phyloP scores from a whole-genome alignment of 805 yeast genomes.

The Zygosaccharomyces siamensis region DNA sequence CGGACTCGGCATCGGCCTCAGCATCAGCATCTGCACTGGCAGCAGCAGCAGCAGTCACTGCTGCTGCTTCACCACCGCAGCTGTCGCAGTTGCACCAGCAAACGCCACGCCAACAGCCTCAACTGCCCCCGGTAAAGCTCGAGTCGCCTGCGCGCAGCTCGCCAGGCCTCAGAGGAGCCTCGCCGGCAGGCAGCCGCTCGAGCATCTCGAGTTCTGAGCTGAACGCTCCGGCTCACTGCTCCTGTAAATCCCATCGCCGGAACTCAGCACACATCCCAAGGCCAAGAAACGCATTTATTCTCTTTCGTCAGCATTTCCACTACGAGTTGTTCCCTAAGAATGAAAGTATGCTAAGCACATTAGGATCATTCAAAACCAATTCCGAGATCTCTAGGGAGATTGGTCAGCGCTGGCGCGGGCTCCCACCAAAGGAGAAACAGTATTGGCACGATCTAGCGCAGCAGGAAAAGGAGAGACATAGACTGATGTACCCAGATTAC shows the following conservation, averaged over 20 bases:
- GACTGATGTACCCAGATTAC: slow-evolving; percentile 82
- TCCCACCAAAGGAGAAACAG: slow-evolving; percentile 54
- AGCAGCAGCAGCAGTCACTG: background rate
- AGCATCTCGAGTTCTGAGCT: background rate
- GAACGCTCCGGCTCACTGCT: slow-evolving; percentile 6
- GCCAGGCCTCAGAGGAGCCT: no score
- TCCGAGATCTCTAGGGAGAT: slow-evolving; percentile 53
- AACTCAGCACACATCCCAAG: slow-evolving; percentile 41
- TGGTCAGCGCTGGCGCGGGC: slow-evolving; percentile 41
- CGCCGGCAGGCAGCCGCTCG: no score
- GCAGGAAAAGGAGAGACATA: slow-evolving; percentile 76
- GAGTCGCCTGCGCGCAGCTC: no score
- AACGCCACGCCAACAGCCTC: slow-evolving; percentile 3
- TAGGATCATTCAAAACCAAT: slow-evolving; percentile 36
- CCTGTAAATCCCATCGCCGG: slow-evolving; percentile 2
- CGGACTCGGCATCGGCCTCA: background rate
- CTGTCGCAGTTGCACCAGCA: background rate
- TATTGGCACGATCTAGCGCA: slow-evolving; percentile 80
- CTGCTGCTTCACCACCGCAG: no score
- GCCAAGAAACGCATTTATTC: slow-evolving; percentile 81
- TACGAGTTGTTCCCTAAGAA: slow-evolving; percentile 41
- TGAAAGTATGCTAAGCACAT: slow-evolving; percentile 16
- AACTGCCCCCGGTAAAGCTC: background rate
- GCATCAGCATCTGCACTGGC: background rate
- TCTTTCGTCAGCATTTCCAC: slow-evolving; percentile 82